Base-by-base conservation (phyloP, 179 eudicot genomes). In the Drosera spatulata region DNA sequence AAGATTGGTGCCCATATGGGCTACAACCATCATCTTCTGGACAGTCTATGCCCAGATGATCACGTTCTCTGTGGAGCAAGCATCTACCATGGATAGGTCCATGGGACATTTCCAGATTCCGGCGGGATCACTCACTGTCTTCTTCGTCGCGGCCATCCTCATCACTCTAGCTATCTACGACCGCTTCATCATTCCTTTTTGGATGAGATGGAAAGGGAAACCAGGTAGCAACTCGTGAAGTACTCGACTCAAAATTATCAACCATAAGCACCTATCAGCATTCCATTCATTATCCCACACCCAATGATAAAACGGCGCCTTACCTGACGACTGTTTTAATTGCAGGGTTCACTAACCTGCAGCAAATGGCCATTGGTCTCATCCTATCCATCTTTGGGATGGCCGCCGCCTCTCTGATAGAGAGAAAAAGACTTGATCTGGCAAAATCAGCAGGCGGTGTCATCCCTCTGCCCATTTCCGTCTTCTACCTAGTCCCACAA, bases 51-150 rank as follows among this genome's bases (percentile, higher is more conserved):
- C 80, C 46, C 95, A 86, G 69, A 86, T 86, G 90, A 69, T 76
- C 76, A 84, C 95, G 55, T 71, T 86, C 78, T 86, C 84, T 42
- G 82, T 86, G 12, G 59, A 79, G 3, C 95, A 86, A 76, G 95
- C 87, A 54, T 79, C 79, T 63, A 72, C 75, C 13, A 74, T 84
- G 84, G 82, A 84, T 72, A 80, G 62, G 11, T 84, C 64, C 75
- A 75, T 80, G n/a, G 78, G 77, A 45, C 77, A 78, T 8, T 80
- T 87, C 74, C 50, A 75, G 72, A 80, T 87, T 61, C 87, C 95
- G 15, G 66, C 95, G 2, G 95, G 93, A 9, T 75, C 93, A 3
- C 83, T 87, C 38, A 77, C 86, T 10, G 59, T 74, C 61, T 82
- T 87, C 51, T 93, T 85, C 69, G 85, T 93, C 3, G 39, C 82